Conservation (phyloP, 768 basidiomycete genomes). For the Tylopilus sp. region DNA sequence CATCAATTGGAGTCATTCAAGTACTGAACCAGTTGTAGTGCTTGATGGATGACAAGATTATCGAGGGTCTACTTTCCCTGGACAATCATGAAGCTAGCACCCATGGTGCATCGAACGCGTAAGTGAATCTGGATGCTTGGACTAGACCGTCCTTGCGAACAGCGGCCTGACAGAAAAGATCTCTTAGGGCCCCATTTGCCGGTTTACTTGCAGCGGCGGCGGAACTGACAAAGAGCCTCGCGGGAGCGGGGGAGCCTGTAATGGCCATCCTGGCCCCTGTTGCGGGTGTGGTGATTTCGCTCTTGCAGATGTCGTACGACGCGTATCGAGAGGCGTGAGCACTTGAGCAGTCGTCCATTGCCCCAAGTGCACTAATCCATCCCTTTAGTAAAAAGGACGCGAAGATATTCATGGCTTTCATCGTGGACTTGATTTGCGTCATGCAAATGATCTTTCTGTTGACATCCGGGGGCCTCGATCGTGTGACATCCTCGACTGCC, state of each 20-base stretch:
- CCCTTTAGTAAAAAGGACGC: constrained; percentile 5
- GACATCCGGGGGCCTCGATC: not conserved
- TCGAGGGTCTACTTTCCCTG: not conserved
- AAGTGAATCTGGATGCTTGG: no score
- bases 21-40: not conserved
- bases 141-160: no score
- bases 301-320: not conserved
- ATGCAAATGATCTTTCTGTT: constrained; percentile 14
- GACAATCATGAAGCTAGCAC: not conserved
- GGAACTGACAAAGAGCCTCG: not conserved
- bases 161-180: no score
- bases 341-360: no score
- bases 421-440: constrained; percentile 13
- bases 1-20: not conserved
- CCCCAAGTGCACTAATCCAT: no score
- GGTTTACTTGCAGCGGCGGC: not conserved
- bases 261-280: not conserved
- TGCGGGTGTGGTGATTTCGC: not conserved
- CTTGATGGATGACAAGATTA: constrained; percentile 6
- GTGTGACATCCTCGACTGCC: not conserved
- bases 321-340: constrained; percentile 10
- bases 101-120: not conserved
- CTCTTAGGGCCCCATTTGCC: constrained; percentile 1
- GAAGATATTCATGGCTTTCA: constrained; percentile 13
- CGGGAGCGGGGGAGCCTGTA: not conserved